Evolutionary conservation across 371 early-diverging fungal genomes (phyloP).

Genomic region (Mucor saturninus): DNA sequence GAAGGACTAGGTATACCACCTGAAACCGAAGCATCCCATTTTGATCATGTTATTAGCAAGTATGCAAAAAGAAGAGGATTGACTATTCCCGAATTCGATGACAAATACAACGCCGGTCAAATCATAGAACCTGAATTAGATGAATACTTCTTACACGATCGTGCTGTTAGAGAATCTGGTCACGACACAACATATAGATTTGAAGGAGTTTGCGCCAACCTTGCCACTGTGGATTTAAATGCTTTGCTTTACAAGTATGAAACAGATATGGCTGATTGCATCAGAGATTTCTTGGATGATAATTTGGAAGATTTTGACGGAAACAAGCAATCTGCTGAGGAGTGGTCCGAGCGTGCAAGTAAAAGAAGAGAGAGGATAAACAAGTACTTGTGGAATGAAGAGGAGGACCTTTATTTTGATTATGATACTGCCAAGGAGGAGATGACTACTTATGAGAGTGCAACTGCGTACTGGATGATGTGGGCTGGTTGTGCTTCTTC

Average conservation of each 20-base stretch:
- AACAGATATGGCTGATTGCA: conserved; percentile 78
- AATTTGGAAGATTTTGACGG: conserved; percentile 50
- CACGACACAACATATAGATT: conserved; percentile 95
- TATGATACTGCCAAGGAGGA: conserved; percentile 57
- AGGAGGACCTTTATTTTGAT: conserved; percentile 59
- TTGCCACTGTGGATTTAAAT: conserved; percentile 92
- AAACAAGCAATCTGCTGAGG: conserved; percentile 39
- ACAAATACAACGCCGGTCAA: conserved; percentile 63
- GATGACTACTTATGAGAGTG: conserved; percentile 66
- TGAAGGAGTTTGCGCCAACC: conserved; percentile 85
- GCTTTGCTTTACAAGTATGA: conserved; percentile 92
- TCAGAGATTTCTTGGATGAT: conserved; percentile 65
- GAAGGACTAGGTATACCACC: conserved; percentile 94
- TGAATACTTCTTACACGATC: conserved; percentile 92
- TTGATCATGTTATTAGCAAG: conserved; percentile 83
- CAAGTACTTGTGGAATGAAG: conserved; percentile 66
- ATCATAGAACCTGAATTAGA: conserved; percentile 83
- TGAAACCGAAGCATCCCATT: conserved; percentile 93
- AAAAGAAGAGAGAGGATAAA: conserved; percentile 57
- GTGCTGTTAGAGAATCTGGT: conserved; percentile 94
- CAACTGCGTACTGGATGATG: conserved; percentile 71
- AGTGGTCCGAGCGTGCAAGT: conserved; percentile 55
- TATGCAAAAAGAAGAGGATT: conserved; percentile 74
- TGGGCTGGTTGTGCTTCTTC: conserved; percentile 71
- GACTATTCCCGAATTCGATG: conserved; percentile 67